phyloP scores from a whole-genome alignment of 2,329 filamentous ascomycete genomes.

The Trichoderma brevicompactum region DNA sequence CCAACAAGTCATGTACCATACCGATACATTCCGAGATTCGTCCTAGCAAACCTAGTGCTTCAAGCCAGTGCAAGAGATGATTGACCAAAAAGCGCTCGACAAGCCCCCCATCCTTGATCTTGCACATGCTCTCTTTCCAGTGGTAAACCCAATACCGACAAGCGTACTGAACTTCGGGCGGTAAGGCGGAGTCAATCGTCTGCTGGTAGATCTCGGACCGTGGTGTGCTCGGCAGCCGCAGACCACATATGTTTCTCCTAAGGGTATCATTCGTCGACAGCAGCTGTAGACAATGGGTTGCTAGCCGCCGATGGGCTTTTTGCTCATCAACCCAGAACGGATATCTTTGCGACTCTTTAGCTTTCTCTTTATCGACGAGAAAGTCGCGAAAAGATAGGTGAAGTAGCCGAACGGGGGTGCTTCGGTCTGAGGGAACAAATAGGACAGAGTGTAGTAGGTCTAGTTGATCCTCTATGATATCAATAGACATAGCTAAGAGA shows the following conservation, averaged over 20 bases:
- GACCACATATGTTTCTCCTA: background rate
- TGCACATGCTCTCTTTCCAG: background rate
- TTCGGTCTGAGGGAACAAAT: constrained; percentile 34
- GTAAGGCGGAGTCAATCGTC: background rate
- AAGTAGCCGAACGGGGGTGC: constrained; percentile 36
- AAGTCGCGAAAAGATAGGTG: constrained; percentile 22
- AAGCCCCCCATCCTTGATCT: background rate
- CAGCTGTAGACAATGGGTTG: background rate
- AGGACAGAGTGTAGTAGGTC: constrained; percentile 44
- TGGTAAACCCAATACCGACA: constrained; percentile 2
- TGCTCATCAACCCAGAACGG: background rate
- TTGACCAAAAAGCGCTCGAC: background rate
- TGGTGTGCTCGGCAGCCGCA: background rate
- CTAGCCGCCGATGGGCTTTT: background rate
- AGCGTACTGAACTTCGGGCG: background rate
- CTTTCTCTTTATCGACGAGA: background rate
- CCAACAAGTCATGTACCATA: background rate
- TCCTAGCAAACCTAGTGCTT: background rate
- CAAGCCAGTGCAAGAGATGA: background rate
- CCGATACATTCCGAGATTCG: background rate
- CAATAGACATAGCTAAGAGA: constrained; percentile 35
- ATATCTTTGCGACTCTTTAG: background rate
- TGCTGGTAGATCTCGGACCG: background rate
- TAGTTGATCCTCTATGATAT: constrained; percentile 33
- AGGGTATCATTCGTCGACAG: background rate